These are phyloP conservation scores for Colletotrichum ledebouriae DNA, from an alignment of 2,329 filamentous ascomycete genomes.

Conservation along the genomic window DNA sequence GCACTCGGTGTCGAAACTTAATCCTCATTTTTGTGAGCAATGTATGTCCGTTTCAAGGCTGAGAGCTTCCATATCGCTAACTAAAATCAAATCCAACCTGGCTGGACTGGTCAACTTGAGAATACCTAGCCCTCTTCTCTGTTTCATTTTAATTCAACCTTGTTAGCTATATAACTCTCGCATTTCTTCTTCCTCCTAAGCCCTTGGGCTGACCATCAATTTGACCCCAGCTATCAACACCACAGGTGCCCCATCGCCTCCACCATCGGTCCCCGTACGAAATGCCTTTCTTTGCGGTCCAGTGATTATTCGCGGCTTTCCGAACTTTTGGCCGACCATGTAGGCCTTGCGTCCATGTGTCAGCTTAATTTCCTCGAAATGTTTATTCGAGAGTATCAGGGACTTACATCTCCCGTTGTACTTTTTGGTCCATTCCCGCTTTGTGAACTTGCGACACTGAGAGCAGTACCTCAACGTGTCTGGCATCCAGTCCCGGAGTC, in stretches of 20 bases:
- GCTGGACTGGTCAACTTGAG: too few species aligned
- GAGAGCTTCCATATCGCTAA: too few species aligned
- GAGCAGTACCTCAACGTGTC: conserved; percentile 5
- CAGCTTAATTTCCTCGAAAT: neutral
- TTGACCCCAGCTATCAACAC: neutral
- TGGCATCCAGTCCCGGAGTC: conserved; percentile 10
- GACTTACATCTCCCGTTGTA: conserved; percentile 31
- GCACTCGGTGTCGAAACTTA: too few species aligned
- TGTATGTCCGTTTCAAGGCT: too few species aligned
- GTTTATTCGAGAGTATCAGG: rapidly evolving
- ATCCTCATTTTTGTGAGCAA: too few species aligned
- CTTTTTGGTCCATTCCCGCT: neutral
- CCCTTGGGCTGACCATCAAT: neutral
- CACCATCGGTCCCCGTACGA: conserved; percentile 30
- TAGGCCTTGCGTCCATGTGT: neutral
- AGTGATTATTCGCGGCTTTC: conserved; percentile 15
- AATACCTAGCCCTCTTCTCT: too few species aligned
- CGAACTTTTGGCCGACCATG: conserved; percentile 15
- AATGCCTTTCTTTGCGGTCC: conserved; percentile 17
- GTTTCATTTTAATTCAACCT: too few species aligned
- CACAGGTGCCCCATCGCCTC: conserved; percentile 12
- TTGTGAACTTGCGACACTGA: conserved; percentile 22
- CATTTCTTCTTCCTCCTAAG: neutral
- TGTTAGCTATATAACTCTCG: neutral
- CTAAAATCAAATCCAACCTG: too few species aligned